These are phyloP conservation scores for Ogataea paraovalis DNA, from an alignment of 805 yeast species.

Conservation along the genomic window DNA sequence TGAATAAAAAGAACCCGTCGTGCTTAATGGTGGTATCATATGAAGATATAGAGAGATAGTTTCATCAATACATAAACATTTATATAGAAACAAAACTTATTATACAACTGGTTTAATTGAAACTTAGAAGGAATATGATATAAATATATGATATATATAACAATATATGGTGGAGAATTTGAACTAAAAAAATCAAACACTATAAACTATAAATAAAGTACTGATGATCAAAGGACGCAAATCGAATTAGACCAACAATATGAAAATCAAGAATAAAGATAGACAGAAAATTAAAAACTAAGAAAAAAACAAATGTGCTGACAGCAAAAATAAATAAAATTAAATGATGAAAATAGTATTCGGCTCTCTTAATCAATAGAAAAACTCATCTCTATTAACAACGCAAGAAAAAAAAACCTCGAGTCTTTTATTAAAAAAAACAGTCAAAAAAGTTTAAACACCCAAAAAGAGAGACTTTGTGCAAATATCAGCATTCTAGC, in stretches of 20 bases:
- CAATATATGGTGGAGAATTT: not conserved
- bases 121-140: not conserved
- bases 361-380: not conserved
- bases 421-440: not conserved
- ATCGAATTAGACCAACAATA: not conserved
- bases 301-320: not conserved
- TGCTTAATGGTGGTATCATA: too few relatives aligned
- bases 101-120: not conserved
- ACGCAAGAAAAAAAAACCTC: conserved; percentile 4
- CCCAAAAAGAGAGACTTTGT: not conserved
- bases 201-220: not conserved
- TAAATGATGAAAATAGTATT: not conserved
- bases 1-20: conserved; percentile 1
- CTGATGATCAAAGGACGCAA: not conserved
- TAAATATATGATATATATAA: not conserved
- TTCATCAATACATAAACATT: too few relatives aligned
- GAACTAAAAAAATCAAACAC: conserved; percentile 1
- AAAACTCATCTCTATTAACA: conserved; percentile 1
- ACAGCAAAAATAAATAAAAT: not conserved
- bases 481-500: not conserved
- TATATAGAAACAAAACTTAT: too few relatives aligned
- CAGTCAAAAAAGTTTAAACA: not conserved
- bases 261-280: not conserved
- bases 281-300: not conserved
- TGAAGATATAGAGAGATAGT: too few relatives aligned